Conservation (phyloP, 148 eudicot genomes). For the Chenopodium formosanum region DNA sequence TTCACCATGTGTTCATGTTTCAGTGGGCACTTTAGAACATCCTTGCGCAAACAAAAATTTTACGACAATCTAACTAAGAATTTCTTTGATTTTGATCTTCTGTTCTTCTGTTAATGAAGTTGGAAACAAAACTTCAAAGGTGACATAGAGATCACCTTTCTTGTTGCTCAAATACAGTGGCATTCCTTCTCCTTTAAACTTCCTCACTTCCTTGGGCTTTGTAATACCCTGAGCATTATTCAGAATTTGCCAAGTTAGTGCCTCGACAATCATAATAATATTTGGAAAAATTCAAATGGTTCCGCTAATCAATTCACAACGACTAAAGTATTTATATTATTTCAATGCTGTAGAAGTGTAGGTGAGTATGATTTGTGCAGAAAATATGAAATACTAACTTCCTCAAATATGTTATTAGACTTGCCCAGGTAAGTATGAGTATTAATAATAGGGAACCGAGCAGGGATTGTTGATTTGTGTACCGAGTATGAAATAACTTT, state of each 20-base stretch:
- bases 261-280: background rate
- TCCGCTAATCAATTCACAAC: too few species aligned
- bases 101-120: conserved; percentile 77
- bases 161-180: conserved; percentile 78
- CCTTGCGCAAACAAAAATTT: conserved; percentile 17
- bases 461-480: background rate
- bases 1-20: conserved; percentile 27
- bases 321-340: background rate
- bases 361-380: background rate
- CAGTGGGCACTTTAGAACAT: conserved; percentile 9
- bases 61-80: conserved; percentile 44
- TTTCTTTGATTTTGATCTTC: conserved; percentile 70
- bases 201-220: conserved; percentile 83
- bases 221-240: conserved; percentile 57
- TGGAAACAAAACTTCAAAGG: conserved; percentile 86
- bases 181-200: conserved; percentile 95
- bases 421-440: background rate
- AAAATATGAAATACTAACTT: background rate
- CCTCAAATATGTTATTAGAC: background rate
- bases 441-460: background rate
- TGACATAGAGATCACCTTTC: conserved; percentile 82
- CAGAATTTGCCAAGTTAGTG: conserved; percentile 1
- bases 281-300: background rate
- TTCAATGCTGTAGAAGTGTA: background rate
- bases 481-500: background rate